Conservation (phyloP, 2,329 filamentous ascomycete species). For the Lizonia empirigonia region DNA sequence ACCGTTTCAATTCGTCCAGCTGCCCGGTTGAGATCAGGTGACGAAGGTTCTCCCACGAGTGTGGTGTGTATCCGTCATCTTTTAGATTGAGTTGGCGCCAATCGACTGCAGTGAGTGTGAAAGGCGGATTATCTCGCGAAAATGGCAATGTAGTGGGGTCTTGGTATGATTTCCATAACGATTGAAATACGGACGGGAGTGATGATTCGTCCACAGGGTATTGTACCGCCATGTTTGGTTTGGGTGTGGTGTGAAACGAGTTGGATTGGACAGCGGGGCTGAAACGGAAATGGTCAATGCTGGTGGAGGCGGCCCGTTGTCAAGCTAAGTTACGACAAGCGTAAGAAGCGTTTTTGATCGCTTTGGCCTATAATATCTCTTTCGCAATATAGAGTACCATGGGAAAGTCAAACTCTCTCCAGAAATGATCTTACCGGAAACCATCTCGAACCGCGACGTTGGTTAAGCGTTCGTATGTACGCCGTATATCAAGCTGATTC, state of each 20-base stretch:
- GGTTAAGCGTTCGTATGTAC: not conserved
- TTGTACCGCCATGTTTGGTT: slow-evolving; percentile 20
- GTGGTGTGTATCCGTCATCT: slow-evolving; percentile 42
- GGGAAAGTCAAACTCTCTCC: not conserved
- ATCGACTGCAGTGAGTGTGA: slow-evolving; percentile 43
- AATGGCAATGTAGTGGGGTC: slow-evolving; percentile 45
- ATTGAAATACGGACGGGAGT: slow-evolving; percentile 38
- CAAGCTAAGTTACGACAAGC: slow-evolving; percentile 12
- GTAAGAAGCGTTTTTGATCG: not conserved
- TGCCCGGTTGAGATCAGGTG: slow-evolving; percentile 53
- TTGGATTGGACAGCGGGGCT: slow-evolving; percentile 11
- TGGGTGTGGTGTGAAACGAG: slow-evolving; percentile 8
- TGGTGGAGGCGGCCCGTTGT: slow-evolving; percentile 9
- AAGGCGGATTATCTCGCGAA: slow-evolving; percentile 42
- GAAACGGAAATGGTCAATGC: not conserved
- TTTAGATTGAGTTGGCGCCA: slow-evolving; percentile 42
- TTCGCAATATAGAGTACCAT: not conserved
- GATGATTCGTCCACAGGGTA: slow-evolving; percentile 30
- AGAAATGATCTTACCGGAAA: not conserved
- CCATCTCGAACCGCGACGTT: not conserved
- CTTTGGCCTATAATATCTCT: not conserved
- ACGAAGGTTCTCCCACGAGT: slow-evolving; percentile 43
- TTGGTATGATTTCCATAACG: slow-evolving; percentile 36
- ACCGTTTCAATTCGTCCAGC: slow-evolving; percentile 63
- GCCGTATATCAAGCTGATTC: not conserved